Percentiles rank a stretch among this genome's conserved stretches.
Evolutionary conservation across 768 basidiomycete genomes (phyloP).

Genomic region (Kwoniella bestiolae): DNA sequence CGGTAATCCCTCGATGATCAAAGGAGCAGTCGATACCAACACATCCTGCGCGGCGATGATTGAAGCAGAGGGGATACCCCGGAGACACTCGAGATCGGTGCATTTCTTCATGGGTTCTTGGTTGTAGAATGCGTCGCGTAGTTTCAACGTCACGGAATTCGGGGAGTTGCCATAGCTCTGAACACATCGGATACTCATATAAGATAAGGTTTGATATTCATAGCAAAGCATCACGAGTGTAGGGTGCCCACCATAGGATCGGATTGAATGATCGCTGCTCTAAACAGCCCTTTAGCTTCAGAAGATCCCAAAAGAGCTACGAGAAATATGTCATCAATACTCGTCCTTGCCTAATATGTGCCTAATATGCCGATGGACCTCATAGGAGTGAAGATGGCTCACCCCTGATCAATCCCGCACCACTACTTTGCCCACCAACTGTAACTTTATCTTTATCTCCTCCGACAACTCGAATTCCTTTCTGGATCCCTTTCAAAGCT

Average conservation of each 20-base stretch:
- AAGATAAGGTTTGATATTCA: no score
- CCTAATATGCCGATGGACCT: no score
- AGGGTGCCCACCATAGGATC: slow-evolving; percentile 74
- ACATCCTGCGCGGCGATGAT: slow-evolving; percentile 64
- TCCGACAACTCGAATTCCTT: slow-evolving; percentile 67
- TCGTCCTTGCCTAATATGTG: no score
- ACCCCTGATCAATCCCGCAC: slow-evolving; percentile 73
- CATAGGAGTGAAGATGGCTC: no score
- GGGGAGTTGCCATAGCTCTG: slow-evolving; percentile 68
- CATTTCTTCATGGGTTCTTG: slow-evolving; percentile 38
- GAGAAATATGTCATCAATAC: no score
- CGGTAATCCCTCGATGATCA: slow-evolving; percentile 30
- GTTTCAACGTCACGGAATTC: slow-evolving; percentile 62
- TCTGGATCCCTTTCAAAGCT: slow-evolving; percentile 69
- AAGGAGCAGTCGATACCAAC: slow-evolving; percentile 22
- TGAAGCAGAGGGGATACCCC: slow-evolving; percentile 61
- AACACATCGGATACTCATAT: not conserved
- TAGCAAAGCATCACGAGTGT: no score
- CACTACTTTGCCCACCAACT: slow-evolving; percentile 80
- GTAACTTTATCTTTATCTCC: slow-evolving; percentile 67
- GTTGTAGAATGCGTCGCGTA: slow-evolving; percentile 60
- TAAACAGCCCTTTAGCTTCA: slow-evolving; percentile 72
- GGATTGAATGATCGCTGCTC: slow-evolving; percentile 78
- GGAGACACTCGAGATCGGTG: slow-evolving; percentile 64
- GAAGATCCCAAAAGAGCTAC: slow-evolving; percentile 72